Conservation (phyloP, 306 rosid species). For the Quercus cerris region DNA sequence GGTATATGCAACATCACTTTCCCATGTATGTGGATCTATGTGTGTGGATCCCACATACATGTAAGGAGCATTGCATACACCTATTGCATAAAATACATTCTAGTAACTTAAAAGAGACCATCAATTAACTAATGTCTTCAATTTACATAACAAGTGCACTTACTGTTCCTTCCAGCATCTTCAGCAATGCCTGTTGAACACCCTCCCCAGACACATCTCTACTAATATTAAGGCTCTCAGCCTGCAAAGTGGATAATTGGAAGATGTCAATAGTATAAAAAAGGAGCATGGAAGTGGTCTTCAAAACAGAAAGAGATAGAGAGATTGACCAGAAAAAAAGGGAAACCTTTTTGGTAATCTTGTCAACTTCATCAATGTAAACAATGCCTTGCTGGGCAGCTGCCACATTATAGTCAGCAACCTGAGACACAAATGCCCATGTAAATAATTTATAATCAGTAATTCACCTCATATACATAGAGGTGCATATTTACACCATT, state of each 20-base stretch:
- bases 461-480: neutral
- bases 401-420: conserved; percentile 88
- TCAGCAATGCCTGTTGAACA: conserved; percentile 92
- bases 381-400: conserved; percentile 99
- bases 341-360: conserved; percentile 90
- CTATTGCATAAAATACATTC: no score
- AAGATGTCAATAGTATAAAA: conserved; percentile 10
- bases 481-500: neutral
- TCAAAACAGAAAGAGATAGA: neutral
- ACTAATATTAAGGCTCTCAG: conserved; percentile 95
- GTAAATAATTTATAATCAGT: neutral
- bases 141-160: conserved; percentile 32
- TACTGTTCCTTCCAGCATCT: conserved; percentile 99
- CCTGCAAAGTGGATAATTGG: conserved; percentile 50
- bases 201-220: conserved; percentile 99
- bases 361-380: conserved; percentile 98
- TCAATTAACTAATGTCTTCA: neutral
- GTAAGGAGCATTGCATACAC: no score
- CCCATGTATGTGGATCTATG: no score
- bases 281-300: neutral
- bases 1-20: no score
- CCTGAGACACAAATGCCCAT: conserved; percentile 44
- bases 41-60: no score
- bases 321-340: neutral
- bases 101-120: neutral